Conservation (phyloP, 495 filamentous ascomycete species). For the Annulohypoxylon moriforme region DNA sequence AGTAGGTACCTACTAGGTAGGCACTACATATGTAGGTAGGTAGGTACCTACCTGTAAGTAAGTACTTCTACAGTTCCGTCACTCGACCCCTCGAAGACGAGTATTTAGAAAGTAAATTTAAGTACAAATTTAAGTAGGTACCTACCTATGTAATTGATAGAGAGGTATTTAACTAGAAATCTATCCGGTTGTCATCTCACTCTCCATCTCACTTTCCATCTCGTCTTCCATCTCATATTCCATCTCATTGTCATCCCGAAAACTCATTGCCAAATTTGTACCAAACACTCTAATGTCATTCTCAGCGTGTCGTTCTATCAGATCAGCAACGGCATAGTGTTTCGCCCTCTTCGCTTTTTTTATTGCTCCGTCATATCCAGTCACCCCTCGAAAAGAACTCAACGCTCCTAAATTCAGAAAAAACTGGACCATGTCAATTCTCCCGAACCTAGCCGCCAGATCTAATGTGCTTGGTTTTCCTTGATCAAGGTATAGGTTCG, state of each 20-base stretch:
- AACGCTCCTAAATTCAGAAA: slow-evolving; percentile 31
- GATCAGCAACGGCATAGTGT: slow-evolving; percentile 8
- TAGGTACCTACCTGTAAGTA: too few species aligned
- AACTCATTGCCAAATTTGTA: slow-evolving; percentile 17
- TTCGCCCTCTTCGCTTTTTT: background rate
- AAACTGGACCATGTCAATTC: slow-evolving; percentile 31
- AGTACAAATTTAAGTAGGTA: too few species aligned
- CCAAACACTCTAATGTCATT: slow-evolving; percentile 1
- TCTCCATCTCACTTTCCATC: background rate
- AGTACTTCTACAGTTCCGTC: too few species aligned
- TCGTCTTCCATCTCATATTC: background rate
- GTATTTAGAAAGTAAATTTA: too few species aligned
- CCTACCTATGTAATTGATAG: too few species aligned
- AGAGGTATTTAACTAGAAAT: too few species aligned
- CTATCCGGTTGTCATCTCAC: too few species aligned
- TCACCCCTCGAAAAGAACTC: slow-evolving; percentile 21
- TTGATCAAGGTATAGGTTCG: slow-evolving; percentile 20
- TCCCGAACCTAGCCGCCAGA: slow-evolving; percentile 23
- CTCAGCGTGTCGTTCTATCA: slow-evolving; percentile 10
- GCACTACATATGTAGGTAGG: too few species aligned
- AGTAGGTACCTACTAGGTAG: too few species aligned
- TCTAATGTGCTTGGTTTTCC: slow-evolving; percentile 3
- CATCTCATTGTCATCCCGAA: background rate
- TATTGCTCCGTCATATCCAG: slow-evolving; percentile 38
- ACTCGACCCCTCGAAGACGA: too few species aligned